These are phyloP conservation scores for Hirsutella rhossiliensis DNA, from an alignment of 2,329 filamentous ascomycete species.

Conservation along the genomic window DNA sequence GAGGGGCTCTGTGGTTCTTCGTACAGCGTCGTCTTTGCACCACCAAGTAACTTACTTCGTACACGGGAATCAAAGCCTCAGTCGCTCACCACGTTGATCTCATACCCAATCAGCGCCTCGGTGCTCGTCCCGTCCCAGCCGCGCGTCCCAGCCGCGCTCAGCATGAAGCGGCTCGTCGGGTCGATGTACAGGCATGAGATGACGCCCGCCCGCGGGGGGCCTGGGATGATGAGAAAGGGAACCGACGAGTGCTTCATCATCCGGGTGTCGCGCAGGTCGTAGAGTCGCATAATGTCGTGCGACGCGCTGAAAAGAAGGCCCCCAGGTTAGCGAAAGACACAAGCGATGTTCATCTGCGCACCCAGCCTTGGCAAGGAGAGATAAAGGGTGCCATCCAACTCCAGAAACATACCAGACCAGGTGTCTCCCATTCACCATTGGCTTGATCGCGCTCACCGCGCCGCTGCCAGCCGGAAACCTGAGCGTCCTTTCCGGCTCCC, in stretches of 20 bases:
- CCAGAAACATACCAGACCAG: slow-evolving; percentile 59
- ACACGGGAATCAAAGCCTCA: neutral
- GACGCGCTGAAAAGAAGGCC: slow-evolving; percentile 49
- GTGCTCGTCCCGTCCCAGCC: slow-evolving; percentile 91
- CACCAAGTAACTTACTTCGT: neutral
- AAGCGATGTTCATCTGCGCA: too few species aligned
- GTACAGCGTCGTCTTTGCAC: neutral
- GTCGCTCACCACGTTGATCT: slow-evolving; percentile 43
- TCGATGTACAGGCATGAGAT: slow-evolving; percentile 82
- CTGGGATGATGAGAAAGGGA: slow-evolving; percentile 92
- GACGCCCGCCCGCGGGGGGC: slow-evolving; percentile 70
- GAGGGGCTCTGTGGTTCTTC: too few species aligned
- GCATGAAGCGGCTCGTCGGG: slow-evolving; percentile 78
- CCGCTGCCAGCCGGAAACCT: slow-evolving; percentile 85
- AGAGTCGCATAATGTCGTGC: slow-evolving; percentile 85
- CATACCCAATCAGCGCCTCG: slow-evolving; percentile 88
- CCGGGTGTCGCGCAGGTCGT: slow-evolving; percentile 64
- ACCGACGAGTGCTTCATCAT: slow-evolving; percentile 63
- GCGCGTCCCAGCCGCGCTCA: slow-evolving; percentile 80
- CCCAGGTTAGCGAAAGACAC: slow-evolving; percentile 11
- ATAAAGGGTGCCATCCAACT: too few species aligned
- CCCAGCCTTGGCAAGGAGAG: neutral
- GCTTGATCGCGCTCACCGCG: slow-evolving; percentile 72
- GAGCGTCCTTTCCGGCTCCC: slow-evolving; percentile 65
- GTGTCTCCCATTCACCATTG: slow-evolving; percentile 89